phyloP scores from a whole-genome alignment of 1,284 basidiomycete species.

The Ustilago curta region DNA sequence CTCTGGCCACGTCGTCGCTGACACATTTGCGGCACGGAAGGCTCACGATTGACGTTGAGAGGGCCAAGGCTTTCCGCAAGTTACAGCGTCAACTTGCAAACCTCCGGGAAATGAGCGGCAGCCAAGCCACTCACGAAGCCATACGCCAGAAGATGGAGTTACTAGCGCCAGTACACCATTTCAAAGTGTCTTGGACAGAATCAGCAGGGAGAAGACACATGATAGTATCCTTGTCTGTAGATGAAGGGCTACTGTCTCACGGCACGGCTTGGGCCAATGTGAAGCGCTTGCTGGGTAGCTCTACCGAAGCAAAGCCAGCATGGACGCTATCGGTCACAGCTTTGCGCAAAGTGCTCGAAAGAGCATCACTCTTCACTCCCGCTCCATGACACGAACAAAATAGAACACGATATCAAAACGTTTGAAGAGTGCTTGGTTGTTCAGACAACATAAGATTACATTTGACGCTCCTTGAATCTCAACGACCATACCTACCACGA shows the following conservation, averaged over 20 bases:
- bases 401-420: neutral
- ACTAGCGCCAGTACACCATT: constrained; percentile 20
- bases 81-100: constrained; percentile 1
- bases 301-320: neutral
- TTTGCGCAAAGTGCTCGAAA: constrained; percentile 13
- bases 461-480: no score
- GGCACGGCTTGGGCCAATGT: constrained; percentile 17
- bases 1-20: constrained; percentile 21
- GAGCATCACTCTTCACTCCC: constrained; percentile 8
- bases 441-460: neutral
- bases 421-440: neutral
- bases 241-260: constrained; percentile 28
- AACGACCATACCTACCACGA: constrained; percentile 21
- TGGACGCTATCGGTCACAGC: constrained; percentile 21
- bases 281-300: neutral
- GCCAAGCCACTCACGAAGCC: neutral
- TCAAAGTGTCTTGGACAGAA: constrained; percentile 14
- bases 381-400: constrained; percentile 6
- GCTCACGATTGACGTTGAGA: constrained; percentile 39
- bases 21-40: constrained; percentile 1
- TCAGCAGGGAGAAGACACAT: neutral
- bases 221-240: constrained; percentile 6
- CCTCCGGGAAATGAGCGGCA: neutral
- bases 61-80: constrained; percentile 17
- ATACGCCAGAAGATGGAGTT: constrained; percentile 15